A percentile compares a stretch with the other conserved stretches of the same genome.
phyloP scores from a whole-genome alignment of 1,284 basidiomycete genomes.

The Rugosomyces carneus region DNA sequence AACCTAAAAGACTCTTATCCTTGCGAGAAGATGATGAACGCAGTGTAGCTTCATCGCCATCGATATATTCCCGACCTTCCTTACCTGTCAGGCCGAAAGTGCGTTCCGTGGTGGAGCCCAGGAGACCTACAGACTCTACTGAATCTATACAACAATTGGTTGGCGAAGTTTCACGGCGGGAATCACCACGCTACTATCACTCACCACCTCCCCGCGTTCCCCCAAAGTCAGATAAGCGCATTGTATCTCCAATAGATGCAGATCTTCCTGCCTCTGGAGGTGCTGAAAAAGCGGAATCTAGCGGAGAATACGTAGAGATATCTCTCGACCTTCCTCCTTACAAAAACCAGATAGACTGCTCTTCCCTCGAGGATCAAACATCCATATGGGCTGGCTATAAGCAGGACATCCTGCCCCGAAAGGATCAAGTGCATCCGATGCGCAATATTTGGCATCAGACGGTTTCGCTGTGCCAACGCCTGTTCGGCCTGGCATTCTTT shows the following conservation, averaged over 20 bases:
- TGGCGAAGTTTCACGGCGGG: slow-evolving; percentile 7
- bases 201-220: neutral
- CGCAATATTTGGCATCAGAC: slow-evolving; percentile 52
- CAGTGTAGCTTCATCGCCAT: slow-evolving; percentile 1
- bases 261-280: neutral
- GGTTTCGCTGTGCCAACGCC: slow-evolving; percentile 50
- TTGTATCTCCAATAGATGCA: neutral
- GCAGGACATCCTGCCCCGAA: slow-evolving; percentile 43
- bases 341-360: slow-evolving; percentile 15
- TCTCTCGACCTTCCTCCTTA: slow-evolving; percentile 17
- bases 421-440: slow-evolving; percentile 38
- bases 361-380: slow-evolving; percentile 26
- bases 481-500: slow-evolving; percentile 53
- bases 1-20: neutral
- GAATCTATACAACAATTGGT: slow-evolving; percentile 8
- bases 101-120: no score
- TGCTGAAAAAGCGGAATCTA: slow-evolving; percentile 1
- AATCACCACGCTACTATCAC: slow-evolving; percentile 3
- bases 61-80: slow-evolving; percentile 7
- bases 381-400: slow-evolving; percentile 45
- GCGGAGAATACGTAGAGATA: slow-evolving; percentile 25
- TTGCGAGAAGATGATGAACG: slow-evolving; percentile 3
- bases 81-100: neutral
- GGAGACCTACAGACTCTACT: slow-evolving; percentile 4
- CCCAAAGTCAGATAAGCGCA: neutral